Conservation (phyloP, 331 rosid species). For the Malus hybrid region DNA sequence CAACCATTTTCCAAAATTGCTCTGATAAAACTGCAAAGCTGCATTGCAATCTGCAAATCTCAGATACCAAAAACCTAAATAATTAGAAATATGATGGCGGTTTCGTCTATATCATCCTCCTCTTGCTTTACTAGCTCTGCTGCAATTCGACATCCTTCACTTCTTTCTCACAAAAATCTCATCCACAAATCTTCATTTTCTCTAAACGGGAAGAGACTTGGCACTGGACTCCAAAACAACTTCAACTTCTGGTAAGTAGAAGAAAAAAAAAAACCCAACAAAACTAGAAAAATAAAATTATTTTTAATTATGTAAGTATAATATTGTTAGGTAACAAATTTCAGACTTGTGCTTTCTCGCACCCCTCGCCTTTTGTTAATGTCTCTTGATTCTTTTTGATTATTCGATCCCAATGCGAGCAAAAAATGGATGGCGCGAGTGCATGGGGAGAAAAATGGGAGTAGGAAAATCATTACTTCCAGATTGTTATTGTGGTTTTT, state of each 20-base stretch:
- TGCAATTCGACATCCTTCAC: slow-evolving; percentile 6
- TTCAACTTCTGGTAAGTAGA: neutral
- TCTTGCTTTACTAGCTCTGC: slow-evolving; percentile 5
- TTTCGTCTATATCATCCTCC: slow-evolving; percentile 25
- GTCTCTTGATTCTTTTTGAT: neutral
- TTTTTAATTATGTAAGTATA: neutral
- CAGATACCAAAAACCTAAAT: neutral
- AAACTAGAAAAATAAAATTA: neutral
- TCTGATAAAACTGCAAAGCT: neutral
- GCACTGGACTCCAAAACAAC: neutral
- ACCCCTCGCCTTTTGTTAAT: neutral
- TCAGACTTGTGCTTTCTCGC: no score
- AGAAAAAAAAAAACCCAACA: neutral
- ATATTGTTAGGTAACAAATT: neutral
- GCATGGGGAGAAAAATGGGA: neutral
- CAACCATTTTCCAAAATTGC: neutral
- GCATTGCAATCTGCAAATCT: neutral
- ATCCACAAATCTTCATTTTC: slow-evolving; percentile 1
- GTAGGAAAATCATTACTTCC: neutral
- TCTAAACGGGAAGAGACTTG: neutral
- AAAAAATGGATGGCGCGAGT: neutral
- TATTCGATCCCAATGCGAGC: no score
- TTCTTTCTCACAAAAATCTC: neutral
- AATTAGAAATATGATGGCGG: slow-evolving; percentile 13
- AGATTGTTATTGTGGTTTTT: neutral